Evolutionary conservation across 192 early-diverging fungal species (phyloP).

Genomic region (Paraglomus brasilianum): DNA sequence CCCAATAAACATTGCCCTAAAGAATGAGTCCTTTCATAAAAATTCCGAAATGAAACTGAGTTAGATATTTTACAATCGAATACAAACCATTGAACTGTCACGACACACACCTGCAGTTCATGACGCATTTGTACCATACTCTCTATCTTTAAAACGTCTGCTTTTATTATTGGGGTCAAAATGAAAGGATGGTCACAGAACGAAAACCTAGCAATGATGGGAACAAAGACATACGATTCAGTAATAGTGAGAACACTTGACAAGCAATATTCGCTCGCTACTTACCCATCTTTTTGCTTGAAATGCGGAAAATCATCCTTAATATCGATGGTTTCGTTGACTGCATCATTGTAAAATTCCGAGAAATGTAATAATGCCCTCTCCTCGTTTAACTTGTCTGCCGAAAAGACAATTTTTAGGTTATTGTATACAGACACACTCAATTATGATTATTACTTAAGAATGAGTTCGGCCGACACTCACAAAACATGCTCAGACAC

Average conservation of each 20-base stretch:
- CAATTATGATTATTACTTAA: neutral
- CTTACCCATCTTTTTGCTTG: constrained; percentile 39
- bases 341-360: constrained; percentile 67
- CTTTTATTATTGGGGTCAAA: constrained; percentile 68
- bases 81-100: neutral
- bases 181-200: constrained; percentile 78
- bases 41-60: neutral
- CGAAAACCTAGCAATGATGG: constrained; percentile 46
- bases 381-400: constrained; percentile 64
- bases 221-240: no score
- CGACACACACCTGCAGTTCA: constrained; percentile 49
- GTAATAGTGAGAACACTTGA: no score
- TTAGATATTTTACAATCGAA: neutral
- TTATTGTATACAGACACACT: neutral
- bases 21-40: constrained; percentile 61
- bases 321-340: constrained; percentile 72
- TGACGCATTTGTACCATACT: constrained; percentile 70
- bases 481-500: constrained; percentile 38
- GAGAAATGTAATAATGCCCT: constrained; percentile 55
- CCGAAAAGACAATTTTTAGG: constrained; percentile 32
- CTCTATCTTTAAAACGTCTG: constrained; percentile 70
- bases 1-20: constrained; percentile 72
- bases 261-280: no score
- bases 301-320: constrained; percentile 76
- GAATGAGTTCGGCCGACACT: neutral